Percentiles rank a stretch among this genome's conserved stretches.
Conservation (phyloP, 129 eudicot species). For the Silybum marianum region DNA sequence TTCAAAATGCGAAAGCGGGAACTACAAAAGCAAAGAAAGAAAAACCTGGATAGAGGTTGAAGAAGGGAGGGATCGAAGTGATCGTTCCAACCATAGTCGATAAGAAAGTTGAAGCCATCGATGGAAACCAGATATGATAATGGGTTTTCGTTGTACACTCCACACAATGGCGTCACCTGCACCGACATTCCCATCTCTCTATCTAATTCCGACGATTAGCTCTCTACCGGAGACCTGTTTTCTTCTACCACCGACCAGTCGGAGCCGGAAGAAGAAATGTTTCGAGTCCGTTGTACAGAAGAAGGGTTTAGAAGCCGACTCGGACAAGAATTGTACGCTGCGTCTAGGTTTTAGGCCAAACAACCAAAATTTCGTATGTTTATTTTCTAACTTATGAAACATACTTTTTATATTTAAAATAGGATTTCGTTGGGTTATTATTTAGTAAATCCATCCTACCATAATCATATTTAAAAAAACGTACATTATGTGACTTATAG, state of each 20-base stretch:
- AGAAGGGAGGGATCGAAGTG: slow-evolving; percentile 81
- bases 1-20: slow-evolving; percentile 8
- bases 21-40: neutral
- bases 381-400: no score
- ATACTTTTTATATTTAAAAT: no score
- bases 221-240: slow-evolving; percentile 12
- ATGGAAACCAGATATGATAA: slow-evolving; percentile 79
- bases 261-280: slow-evolving; percentile 15
- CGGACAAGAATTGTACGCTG: neutral
- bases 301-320: slow-evolving; percentile 19
- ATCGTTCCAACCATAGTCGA: slow-evolving; percentile 97
- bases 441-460: no score
- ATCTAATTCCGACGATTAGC: neutral
- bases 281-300: neutral
- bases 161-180: slow-evolving; percentile 89
- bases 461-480: no score
- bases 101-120: slow-evolving; percentile 83
- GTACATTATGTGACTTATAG: no score
- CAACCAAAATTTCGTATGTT: no score
- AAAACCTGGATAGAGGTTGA: slow-evolving; percentile 83
- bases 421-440: no score
- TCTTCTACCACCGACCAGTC: slow-evolving; percentile 3
- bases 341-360: slow-evolving; percentile 7
- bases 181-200: slow-evolving; percentile 84
- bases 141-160: slow-evolving; percentile 90